Evolutionary conservation across 306 rosid genomes (phyloP), one percentile per base, ranked within the genome.

Genomic region (Arachis stenosperma): DNA sequence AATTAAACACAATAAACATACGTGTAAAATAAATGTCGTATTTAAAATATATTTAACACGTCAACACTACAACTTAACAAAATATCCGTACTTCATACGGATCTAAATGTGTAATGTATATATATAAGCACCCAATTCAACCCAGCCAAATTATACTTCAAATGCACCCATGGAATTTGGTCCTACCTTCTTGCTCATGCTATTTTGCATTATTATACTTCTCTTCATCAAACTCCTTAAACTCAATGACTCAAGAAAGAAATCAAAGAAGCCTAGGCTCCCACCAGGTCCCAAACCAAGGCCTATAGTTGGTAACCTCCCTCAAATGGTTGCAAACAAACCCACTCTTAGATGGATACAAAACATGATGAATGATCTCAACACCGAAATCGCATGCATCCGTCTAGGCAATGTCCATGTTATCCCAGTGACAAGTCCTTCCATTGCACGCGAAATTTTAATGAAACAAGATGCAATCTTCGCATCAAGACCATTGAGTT

Each of bases 251-350:
- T 33, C 37, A 33, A 33, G 2, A 6, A 10, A 4, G 7, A 67
- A 33, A 51, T 13, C 13, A 43, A 41, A 36, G 2, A 50, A 50
- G 5, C 7, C 46, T 5, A 10, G n/a, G 0, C 56, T 76, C 6
- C 75, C 70, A 3, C 70, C 75, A 0, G 75, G 81, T 15, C 81
- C 75, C 14, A 76, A 60, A 47, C 81, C 75, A 6, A 69, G 81
- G 81, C 75, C 81, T 37, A 68, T 76, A 2, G 54, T 76, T 1
- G 75, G 81, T 4, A 68, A 76, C 14, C 53, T 76, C 1, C 70
- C 75, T 0, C 63, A 69, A 61, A 39, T 76, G 75, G 43, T 70
- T 36, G 2, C 17, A 14, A 76, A 60, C 67, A 76, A 76, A 69
- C 63, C 69, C 11, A 41, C 58, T 0, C n/a, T 60, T 29, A 44